Evolutionary conservation across 2,329 filamentous ascomycete species (phyloP), one percentile per base, ranked within the genome.

Genomic region (Fusarium verrucosum): DNA sequence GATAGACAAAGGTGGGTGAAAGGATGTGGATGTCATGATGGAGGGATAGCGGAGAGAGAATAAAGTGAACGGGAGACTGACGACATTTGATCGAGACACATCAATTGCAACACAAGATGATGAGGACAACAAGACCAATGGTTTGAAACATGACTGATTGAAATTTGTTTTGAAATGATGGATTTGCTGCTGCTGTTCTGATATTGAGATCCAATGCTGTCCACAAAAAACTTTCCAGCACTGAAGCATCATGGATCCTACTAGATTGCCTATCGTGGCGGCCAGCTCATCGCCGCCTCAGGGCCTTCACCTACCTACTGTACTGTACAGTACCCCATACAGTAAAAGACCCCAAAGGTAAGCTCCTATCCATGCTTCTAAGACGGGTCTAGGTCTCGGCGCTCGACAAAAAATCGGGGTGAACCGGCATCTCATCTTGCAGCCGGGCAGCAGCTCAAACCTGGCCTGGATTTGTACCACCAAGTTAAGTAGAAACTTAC

Each of bases 341-440:
- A 63, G 62, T 65, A 58, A 32, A 57, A 46, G 25, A 43, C 42
- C 37, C 43, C 32, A 56, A 46, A 43, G n/a, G 37, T 20, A 47
- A 35, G 50, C 36, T 62, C 60, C 55, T 32, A 32, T 32, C 30
- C 54, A 59, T 59, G 54, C 41, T 46, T 60, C 30, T 44, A 65
- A 56, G 59, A 70, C 60, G 62, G 70, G 70, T 68, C 66, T 62
- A 67, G 70, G 70, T 70, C 67, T 69, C 72, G 72, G 72, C 69
- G 70, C 62, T 67, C 72, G 70, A 68, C 65, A 66, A 72, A 72
- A 67, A 66, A 66, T 76, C 74, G 74, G 74, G 71, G 70, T 68
- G 74, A 76, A 76, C 74, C 74, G 74, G 73, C 66, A 73, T 70
- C 67, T 72, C 65, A 70, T 71, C 70, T 71, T 53, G 69, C 69